Percentiles rank a stretch among this genome's conserved stretches.
phyloP scores from a whole-genome alignment of 306 rosid genomes.

The Echinosophora koreensis region DNA sequence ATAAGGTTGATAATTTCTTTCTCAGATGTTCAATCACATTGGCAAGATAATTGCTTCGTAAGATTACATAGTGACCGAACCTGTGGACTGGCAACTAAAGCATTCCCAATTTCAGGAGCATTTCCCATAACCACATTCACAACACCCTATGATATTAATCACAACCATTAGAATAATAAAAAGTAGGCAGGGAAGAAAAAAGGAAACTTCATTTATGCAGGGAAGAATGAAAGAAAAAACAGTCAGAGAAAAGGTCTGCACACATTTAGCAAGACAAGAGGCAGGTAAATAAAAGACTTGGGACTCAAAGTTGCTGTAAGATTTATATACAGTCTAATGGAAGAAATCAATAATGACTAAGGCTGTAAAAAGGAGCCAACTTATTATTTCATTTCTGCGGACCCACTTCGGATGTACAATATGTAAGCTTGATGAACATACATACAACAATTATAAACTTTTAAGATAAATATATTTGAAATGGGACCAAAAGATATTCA shows the following conservation, averaged over 20 bases:
- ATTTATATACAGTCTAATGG: conserved; percentile 19
- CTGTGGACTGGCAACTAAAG: conserved; percentile 89
- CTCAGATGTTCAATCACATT: conserved; percentile 38
- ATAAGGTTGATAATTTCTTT: conserved; percentile 41
- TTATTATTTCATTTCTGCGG: conserved; percentile 31
- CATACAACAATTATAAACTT: conserved; percentile 4
- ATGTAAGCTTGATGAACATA: conserved; percentile 10
- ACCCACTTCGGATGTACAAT: conserved; percentile 31
- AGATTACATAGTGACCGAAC: conserved; percentile 52
- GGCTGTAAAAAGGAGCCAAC: conserved; percentile 24
- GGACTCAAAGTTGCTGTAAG: background rate
- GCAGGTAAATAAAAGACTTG: conserved; percentile 13
- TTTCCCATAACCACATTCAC: conserved; percentile 96
- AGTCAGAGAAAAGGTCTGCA: conserved; percentile 18
- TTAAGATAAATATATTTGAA: background rate
- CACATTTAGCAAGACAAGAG: conserved; percentile 34
- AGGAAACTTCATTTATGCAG: conserved; percentile 5
- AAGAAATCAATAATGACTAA: conserved; percentile 30
- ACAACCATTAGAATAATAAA: conserved; percentile 49
- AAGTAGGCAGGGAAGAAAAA: background rate
- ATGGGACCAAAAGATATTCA: conserved; percentile 29
- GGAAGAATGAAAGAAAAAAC: conserved; percentile 26
- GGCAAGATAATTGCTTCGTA: conserved; percentile 36
- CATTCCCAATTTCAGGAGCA: conserved; percentile 86
- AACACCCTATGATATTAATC: conserved; percentile 73